These are phyloP conservation scores for Eucalyptus curtisii DNA, from an alignment of 345 rosid genomes.

Conservation along the genomic window DNA sequence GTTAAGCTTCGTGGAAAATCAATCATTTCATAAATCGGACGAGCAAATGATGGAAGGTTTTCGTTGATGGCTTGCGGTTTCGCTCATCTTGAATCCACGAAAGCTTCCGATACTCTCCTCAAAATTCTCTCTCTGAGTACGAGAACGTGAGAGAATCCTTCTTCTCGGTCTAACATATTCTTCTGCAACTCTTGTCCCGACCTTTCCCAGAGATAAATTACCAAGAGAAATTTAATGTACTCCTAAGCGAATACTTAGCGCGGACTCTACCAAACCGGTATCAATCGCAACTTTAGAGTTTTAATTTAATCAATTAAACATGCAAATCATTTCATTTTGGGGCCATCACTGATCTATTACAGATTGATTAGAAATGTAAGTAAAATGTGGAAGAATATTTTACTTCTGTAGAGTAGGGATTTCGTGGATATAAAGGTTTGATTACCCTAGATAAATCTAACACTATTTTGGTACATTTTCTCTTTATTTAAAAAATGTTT, in stretches of 20 bases:
- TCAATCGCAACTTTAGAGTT: background rate
- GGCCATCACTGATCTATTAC: background rate
- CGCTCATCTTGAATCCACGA: background rate
- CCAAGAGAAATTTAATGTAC: background rate
- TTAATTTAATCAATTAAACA: background rate
- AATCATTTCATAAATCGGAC: background rate
- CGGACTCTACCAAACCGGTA: accelerated
- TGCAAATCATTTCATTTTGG: background rate
- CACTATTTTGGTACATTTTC: accelerated
- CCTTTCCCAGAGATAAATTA: background rate
- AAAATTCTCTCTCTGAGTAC: background rate
- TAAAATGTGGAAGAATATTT: background rate
- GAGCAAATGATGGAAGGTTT: background rate
- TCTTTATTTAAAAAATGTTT: no score
- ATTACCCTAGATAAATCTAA: background rate
- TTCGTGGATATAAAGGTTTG: background rate
- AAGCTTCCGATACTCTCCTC: background rate
- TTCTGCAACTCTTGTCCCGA: background rate
- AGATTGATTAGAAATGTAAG: background rate
- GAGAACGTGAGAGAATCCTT: background rate
- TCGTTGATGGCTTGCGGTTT: background rate
- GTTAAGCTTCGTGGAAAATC: background rate
- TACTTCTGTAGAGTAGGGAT: background rate
- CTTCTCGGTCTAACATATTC: background rate
- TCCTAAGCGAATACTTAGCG: background rate